Evolutionary conservation across 179 eudicot genomes (phyloP).

Genomic region (Corrigiola litoralis): DNA sequence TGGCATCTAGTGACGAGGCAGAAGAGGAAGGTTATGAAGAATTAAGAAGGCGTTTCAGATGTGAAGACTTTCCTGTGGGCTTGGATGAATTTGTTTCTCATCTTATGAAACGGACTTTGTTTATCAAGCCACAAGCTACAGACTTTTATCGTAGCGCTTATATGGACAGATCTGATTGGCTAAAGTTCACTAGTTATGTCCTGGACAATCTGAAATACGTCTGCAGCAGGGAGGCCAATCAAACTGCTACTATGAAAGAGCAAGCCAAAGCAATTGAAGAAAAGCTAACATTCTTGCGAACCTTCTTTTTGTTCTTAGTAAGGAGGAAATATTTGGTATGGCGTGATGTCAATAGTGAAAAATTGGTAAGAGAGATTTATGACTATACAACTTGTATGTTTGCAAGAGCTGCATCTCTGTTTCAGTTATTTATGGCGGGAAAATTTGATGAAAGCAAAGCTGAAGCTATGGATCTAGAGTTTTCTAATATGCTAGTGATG

Average conservation of each 20-base stretch:
- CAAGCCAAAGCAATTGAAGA: neutral
- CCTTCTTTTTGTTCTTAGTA: neutral
- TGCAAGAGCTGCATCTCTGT: conserved; percentile 3
- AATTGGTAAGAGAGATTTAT: no score
- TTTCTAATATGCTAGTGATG: neutral
- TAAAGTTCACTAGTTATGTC: neutral
- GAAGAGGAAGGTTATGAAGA: no score
- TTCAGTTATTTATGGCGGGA: neutral
- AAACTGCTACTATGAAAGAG: neutral
- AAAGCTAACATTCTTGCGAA: neutral
- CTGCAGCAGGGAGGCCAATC: neutral
- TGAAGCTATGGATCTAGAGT: neutral
- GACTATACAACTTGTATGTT: no score
- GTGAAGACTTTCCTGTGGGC: neutral
- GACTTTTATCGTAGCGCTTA: neutral
- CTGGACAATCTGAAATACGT: neutral
- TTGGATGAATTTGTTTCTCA: neutral
- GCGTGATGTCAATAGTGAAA: no score
- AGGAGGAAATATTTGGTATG: neutral
- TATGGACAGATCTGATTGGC: neutral
- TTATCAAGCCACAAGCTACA: neutral
- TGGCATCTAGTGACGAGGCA: neutral
- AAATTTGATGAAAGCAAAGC: neutral
- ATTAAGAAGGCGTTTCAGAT: neutral
- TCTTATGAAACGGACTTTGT: neutral